A percentile compares a stretch with the other conserved stretches of the same genome.
phyloP scores from a whole-genome alignment of 306 rosid genomes.

The Carpinus viminea region DNA sequence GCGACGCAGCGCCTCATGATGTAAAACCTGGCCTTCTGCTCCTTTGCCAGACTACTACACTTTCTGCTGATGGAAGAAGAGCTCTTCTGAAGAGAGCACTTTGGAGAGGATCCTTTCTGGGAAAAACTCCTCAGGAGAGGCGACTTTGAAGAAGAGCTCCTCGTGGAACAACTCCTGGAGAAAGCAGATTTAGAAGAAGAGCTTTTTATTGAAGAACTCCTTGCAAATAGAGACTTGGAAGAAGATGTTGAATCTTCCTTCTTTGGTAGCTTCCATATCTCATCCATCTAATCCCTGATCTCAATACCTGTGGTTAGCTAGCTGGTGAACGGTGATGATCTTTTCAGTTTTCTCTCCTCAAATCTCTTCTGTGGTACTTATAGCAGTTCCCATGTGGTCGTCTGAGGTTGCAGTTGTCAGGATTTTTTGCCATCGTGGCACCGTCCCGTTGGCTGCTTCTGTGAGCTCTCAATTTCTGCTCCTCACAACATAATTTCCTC shows the following conservation, averaged over 20 bases:
- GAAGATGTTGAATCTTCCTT: constrained; percentile 54
- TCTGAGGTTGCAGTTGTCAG: background rate
- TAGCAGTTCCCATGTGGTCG: background rate
- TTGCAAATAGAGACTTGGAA: constrained; percentile 54
- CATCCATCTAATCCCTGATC: constrained; percentile 52
- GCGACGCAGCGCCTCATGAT: constrained; percentile 94
- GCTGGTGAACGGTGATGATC: background rate
- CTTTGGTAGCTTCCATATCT: constrained; percentile 82
- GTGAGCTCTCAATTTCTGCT: background rate
- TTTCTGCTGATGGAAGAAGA: constrained; percentile 69
- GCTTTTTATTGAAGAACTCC: constrained; percentile 67
- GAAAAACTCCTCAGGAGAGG: constrained; percentile 72
- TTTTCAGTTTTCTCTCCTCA: too few relatives aligned
- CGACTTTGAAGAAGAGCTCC: constrained; percentile 60
- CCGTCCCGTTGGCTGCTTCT: background rate
- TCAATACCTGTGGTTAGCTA: background rate
- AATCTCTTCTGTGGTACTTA: background rate
- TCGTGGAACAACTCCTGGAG: constrained; percentile 68
- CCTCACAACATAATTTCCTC: background rate
- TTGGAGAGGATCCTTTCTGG: constrained; percentile 52
- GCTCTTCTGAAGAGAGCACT: constrained; percentile 57
- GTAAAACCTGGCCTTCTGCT: constrained; percentile 91
- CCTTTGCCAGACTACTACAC: constrained; percentile 78
- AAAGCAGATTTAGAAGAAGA: constrained; percentile 49
- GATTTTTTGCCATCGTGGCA: background rate